Evolutionary conservation across 2,329 filamentous ascomycete species (phyloP).

Genomic region (Scleromitrula shiraiana): DNA sequence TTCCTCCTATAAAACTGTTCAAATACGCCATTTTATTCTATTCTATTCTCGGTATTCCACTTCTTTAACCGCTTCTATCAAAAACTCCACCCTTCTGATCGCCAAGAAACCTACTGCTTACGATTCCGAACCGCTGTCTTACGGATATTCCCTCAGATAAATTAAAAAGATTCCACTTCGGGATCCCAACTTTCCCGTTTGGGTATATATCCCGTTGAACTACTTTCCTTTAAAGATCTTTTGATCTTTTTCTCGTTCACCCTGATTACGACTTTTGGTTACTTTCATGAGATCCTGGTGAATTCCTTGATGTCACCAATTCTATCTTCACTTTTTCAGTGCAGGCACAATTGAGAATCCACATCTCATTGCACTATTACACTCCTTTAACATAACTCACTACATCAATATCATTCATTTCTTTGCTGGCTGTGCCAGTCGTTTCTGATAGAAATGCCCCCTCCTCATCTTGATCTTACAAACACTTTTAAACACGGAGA

Average conservation of each 20-base stretch:
- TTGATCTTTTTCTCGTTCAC: background rate
- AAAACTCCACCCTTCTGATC: too few species aligned
- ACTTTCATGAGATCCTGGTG: background rate
- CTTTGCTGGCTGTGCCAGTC: constrained; percentile 26
- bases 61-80: too few species aligned
- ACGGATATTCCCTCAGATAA: too few species aligned
- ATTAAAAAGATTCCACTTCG: too few species aligned
- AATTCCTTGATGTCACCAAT: constrained; percentile 5
- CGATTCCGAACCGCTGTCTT: too few species aligned
- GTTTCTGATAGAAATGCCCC: constrained; percentile 15
- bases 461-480: constrained; percentile 24
- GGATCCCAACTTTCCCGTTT: too few species aligned
- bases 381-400: constrained; percentile 14
- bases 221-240: background rate
- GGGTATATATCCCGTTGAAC: too few species aligned
- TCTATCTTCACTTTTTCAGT: constrained; percentile 12
- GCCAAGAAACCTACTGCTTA: too few species aligned
- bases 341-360: constrained; percentile 20
- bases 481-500: constrained; percentile 33
- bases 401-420: constrained; percentile 9
- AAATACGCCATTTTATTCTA: too few species aligned
- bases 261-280: background rate
- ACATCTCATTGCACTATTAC: constrained; percentile 7
- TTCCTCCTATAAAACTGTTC: too few species aligned
- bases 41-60: too few species aligned